These are phyloP conservation scores for Botrytis sinoallii DNA, from an alignment of 2,329 filamentous ascomycete species.

Conservation along the genomic window DNA sequence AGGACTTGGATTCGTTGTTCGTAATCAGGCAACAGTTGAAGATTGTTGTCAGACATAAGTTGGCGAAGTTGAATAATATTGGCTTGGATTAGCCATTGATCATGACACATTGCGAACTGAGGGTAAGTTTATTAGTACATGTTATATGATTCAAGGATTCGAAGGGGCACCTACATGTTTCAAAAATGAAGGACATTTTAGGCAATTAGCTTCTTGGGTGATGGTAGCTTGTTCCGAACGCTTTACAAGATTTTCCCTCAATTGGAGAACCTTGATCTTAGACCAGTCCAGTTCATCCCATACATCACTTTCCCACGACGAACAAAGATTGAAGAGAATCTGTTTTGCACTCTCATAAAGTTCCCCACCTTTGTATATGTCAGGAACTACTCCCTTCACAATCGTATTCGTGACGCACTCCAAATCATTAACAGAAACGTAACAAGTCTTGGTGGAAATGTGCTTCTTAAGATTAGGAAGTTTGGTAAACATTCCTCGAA, in stretches of 20 bases:
- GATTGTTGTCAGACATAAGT: slow-evolving; percentile 91
- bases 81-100: slow-evolving; percentile 94
- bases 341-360: slow-evolving; percentile 56
- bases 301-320: slow-evolving; percentile 67
- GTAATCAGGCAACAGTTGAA: slow-evolving; percentile 93
- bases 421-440: slow-evolving; percentile 72
- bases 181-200: slow-evolving; percentile 73
- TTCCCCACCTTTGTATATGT: slow-evolving; percentile 55
- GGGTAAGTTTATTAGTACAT: background rate
- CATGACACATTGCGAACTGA: slow-evolving; percentile 91
- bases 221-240: slow-evolving; percentile 60
- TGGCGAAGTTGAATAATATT: slow-evolving; percentile 85
- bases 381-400: slow-evolving; percentile 56
- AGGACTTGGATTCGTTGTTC: slow-evolving; percentile 91
- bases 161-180: slow-evolving; percentile 68
- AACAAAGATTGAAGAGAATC: slow-evolving; percentile 65
- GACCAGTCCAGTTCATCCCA: slow-evolving; percentile 85
- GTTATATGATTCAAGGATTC: background rate
- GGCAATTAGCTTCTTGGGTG: slow-evolving; percentile 62
- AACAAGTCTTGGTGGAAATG: slow-evolving; percentile 64
- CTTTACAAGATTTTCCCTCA: slow-evolving; percentile 76
- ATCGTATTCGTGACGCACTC: slow-evolving; percentile 78
- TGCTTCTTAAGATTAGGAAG: slow-evolving; percentile 65
- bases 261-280: slow-evolving; percentile 75
- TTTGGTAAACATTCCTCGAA: slow-evolving; percentile 64